A percentile compares a stretch with the other conserved stretches of the same genome.
Conservation (phyloP, 108 stramenopile species). For the Nannochloropsis oceanica region DNA sequence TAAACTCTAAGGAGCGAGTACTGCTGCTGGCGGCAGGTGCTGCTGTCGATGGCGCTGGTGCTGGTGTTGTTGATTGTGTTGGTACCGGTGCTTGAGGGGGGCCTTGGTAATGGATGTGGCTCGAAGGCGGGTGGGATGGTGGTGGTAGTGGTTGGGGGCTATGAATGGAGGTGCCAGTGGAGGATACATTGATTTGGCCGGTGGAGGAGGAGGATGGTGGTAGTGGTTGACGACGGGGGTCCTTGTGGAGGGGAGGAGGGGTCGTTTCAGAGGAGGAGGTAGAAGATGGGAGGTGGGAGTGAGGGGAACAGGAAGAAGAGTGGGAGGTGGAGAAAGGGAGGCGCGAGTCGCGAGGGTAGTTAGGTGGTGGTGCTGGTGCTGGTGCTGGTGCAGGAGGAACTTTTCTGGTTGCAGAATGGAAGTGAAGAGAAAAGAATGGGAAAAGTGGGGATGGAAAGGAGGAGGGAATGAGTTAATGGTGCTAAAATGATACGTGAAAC, state of each 20-base stretch:
- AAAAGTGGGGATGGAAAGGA: neutral
- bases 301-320: no score
- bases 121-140: neutral
- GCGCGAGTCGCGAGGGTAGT: neutral
- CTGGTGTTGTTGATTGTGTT: neutral
- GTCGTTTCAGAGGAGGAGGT: neutral
- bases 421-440: neutral
- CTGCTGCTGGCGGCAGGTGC: neutral
- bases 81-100: no score
- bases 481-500: no score
- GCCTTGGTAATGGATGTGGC: no score
- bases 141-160: no score
- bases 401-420: neutral
- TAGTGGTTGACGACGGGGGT: neutral
- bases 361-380: no score
- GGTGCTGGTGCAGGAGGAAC: neutral
- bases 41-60: neutral
- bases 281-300: neutral
- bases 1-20: neutral
- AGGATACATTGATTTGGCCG: neutral
- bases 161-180: neutral
- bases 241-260: neutral
- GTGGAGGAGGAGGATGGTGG: neutral
- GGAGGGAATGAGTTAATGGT: no score
- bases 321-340: neutral